These are phyloP conservation scores for Hysterium pulicare DNA, from an alignment of 2,329 filamentous ascomycete species.

Conservation along the genomic window DNA sequence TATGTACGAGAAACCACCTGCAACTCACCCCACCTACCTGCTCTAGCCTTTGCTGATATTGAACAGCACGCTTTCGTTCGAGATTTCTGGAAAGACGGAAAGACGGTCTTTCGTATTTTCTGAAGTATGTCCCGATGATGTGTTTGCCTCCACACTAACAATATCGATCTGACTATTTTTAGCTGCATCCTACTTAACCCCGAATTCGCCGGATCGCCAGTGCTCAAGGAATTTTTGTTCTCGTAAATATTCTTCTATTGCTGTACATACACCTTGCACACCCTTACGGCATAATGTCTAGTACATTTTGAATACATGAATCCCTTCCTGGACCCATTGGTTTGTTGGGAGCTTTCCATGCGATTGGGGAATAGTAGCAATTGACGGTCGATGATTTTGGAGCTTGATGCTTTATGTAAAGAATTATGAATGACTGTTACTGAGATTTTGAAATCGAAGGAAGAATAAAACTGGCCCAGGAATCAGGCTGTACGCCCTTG, in stretches of 20 bases:
- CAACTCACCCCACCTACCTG: slow-evolving; percentile 18
- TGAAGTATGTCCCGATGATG: slow-evolving; percentile 65
- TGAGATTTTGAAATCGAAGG: no score
- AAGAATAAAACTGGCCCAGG: no score
- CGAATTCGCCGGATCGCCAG: slow-evolving; percentile 86
- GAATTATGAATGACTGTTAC: no score
- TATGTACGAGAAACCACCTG: slow-evolving; percentile 57
- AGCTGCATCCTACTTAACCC: slow-evolving; percentile 91
- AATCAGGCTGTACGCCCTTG: no score
- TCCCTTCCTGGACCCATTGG: no score
- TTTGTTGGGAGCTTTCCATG: no score
- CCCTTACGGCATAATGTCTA: not conserved
- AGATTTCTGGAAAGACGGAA: slow-evolving; percentile 82
- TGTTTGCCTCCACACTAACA: slow-evolving; percentile 17
- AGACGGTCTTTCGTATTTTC: slow-evolving; percentile 81
- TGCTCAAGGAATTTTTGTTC: slow-evolving; percentile 89
- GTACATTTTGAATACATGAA: slow-evolving; percentile 4
- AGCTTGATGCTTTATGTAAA: no score
- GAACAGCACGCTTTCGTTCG: slow-evolving; percentile 64
- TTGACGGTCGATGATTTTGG: no score
- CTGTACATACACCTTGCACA: slow-evolving; percentile 2
- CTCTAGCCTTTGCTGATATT: slow-evolving; percentile 15
- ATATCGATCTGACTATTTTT: slow-evolving; percentile 23
- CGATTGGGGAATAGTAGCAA: no score
- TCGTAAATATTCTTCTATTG: slow-evolving; percentile 26